Evolutionary conservation across 495 filamentous ascomycete species (phyloP).

Genomic region (Mycothermus thermophilus): DNA sequence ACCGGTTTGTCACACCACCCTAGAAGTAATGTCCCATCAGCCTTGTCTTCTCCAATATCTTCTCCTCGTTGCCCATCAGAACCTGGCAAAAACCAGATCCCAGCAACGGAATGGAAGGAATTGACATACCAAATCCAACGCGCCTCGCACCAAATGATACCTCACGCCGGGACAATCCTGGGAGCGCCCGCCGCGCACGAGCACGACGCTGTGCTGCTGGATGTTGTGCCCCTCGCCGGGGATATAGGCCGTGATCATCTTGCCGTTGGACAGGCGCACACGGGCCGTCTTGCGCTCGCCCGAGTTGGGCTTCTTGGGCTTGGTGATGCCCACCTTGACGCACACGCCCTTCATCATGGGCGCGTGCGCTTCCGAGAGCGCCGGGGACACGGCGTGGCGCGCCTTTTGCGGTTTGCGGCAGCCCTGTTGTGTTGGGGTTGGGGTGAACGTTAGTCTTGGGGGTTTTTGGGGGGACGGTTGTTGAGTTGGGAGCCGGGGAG

Average conservation of each 20-base stretch:
- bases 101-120: neutral
- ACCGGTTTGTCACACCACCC: constrained; percentile 80
- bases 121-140: constrained; percentile 76
- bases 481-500: constrained; percentile 2
- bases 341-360: constrained; percentile 92
- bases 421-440: constrained; percentile 33
- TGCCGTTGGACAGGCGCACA: constrained; percentile 75
- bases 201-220: constrained; percentile 93
- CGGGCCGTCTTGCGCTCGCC: constrained; percentile 85
- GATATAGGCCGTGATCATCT: constrained; percentile 80
- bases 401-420: constrained; percentile 62
- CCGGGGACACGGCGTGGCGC: constrained; percentile 75
- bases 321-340: constrained; percentile 77
- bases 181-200: constrained; percentile 75
- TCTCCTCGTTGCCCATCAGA: neutral
- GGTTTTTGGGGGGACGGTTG: neutral
- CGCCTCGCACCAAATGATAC: constrained; percentile 83
- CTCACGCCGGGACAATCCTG: constrained; percentile 99
- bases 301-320: constrained; percentile 98
- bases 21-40: constrained; percentile 23
- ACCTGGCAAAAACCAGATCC: neutral
- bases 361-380: constrained; percentile 49
- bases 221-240: constrained; percentile 97
- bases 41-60: neutral
- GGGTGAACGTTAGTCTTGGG: neutral